Percentiles rank a stretch among this genome's conserved stretches.
Conservation (phyloP, 2,329 filamentous ascomycete species). For the Botrytis pseudocinerea region DNA sequence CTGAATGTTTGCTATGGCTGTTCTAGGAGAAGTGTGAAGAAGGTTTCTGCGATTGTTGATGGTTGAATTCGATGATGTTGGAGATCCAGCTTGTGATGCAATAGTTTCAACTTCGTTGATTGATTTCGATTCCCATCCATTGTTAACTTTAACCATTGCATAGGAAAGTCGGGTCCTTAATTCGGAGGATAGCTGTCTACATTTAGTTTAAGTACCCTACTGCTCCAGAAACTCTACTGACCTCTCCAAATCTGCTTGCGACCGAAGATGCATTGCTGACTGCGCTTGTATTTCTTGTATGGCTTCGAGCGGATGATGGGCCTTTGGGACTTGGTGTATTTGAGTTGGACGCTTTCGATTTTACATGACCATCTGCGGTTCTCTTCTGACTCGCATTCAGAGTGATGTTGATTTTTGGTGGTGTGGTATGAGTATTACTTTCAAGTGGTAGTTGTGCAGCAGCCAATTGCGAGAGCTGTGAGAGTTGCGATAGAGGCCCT, state of each 20-base stretch:
- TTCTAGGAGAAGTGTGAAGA: constrained; percentile 56
- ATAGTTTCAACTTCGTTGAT: constrained; percentile 77
- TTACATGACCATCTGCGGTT: constrained; percentile 74
- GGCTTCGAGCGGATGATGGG: constrained; percentile 44
- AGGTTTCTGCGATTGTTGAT: constrained; percentile 53
- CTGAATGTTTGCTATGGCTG: constrained; percentile 44
- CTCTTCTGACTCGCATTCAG: constrained; percentile 61
- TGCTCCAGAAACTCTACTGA: constrained; percentile 44
- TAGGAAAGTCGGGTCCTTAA: constrained; percentile 84
- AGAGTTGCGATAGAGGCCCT: constrained; percentile 51
- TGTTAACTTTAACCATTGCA: constrained; percentile 89
- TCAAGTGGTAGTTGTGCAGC: constrained; percentile 49
- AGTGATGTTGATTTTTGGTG: constrained; percentile 30
- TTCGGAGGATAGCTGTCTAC: constrained; percentile 51
- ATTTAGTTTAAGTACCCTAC: constrained; percentile 28
- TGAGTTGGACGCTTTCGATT: constrained; percentile 52
- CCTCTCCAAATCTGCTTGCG: constrained; percentile 75
- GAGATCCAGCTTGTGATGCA: constrained; percentile 67
- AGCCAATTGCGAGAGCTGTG: constrained; percentile 58
- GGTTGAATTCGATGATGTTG: constrained; percentile 59
- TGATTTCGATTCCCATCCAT: constrained; percentile 80
- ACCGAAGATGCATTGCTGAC: constrained; percentile 61
- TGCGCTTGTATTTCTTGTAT: constrained; percentile 72
- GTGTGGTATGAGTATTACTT: constrained; percentile 28
- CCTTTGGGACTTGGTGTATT: constrained; percentile 45